Percentiles rank a stretch among this genome's conserved stretches.
phyloP scores from a whole-genome alignment of 2,329 filamentous ascomycete genomes.

The Pestalotiopsis sp. region DNA sequence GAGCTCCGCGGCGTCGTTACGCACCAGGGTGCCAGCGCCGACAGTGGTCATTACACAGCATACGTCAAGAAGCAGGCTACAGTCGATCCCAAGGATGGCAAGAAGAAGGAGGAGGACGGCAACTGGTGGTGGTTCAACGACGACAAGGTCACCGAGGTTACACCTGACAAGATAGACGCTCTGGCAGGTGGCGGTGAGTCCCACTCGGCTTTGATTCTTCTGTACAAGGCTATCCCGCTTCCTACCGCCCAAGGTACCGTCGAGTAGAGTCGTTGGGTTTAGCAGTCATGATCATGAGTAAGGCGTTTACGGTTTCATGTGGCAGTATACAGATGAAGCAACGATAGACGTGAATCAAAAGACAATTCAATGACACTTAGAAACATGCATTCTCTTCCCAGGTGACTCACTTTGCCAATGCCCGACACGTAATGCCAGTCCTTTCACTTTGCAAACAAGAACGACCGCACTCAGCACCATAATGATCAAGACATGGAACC shows the following conservation, averaged over 20 bases:
- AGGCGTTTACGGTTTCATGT: not conserved
- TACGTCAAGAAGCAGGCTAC: slow-evolving; percentile 90
- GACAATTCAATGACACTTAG: not conserved
- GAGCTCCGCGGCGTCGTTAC: slow-evolving; percentile 93
- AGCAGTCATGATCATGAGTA: not conserved
- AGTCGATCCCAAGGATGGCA: slow-evolving; percentile 73
- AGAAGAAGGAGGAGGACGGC: slow-evolving; percentile 78
- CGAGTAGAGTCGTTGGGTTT: slow-evolving; percentile 22
- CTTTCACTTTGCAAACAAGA: too few relatives aligned
- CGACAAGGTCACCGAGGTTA: slow-evolving; percentile 92
- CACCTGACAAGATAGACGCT: slow-evolving; percentile 85
- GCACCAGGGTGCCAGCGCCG: slow-evolving; percentile 93
- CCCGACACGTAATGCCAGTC: not conserved
- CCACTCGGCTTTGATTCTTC: slow-evolving; percentile 77
- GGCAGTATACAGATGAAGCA: not conserved
- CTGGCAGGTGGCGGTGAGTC: slow-evolving; percentile 87
- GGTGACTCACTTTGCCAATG: not conserved
- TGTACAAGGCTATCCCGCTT: slow-evolving; percentile 75
- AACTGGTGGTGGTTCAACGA: slow-evolving; percentile 99
- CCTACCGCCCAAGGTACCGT: slow-evolving; percentile 53
- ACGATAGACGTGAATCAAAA: not conserved
- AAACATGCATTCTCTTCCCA: not conserved
- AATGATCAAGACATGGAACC: too few relatives aligned
- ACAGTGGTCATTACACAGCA: slow-evolving; percentile 96
- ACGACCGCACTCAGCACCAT: too few relatives aligned